Conservation (phyloP, 2,329 filamentous ascomycete species). For the Fusarium praegraminearum region DNA sequence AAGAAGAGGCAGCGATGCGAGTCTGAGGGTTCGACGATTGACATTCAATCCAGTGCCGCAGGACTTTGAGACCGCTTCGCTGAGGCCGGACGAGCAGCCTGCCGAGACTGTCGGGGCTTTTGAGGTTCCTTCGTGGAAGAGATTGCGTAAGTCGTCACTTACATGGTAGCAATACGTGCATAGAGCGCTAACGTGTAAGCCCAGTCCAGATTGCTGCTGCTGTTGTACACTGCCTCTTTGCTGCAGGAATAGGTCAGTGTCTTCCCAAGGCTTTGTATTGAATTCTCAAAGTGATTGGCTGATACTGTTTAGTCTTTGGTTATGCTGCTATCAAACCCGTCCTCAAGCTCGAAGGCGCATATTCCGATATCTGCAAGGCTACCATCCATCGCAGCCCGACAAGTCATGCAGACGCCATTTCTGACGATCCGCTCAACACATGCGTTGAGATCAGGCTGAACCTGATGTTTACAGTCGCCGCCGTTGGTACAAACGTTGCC, state of each 20-base stretch:
- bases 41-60: slow-evolving; percentile 68
- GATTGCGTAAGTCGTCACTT: slow-evolving; percentile 57
- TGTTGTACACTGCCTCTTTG: slow-evolving; percentile 70
- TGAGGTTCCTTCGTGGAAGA: slow-evolving; percentile 66
- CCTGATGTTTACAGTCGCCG: slow-evolving; percentile 92
- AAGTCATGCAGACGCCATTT: slow-evolving; percentile 20
- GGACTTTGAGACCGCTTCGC: slow-evolving; percentile 60
- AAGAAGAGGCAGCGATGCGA: slow-evolving; percentile 59
- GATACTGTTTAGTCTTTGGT: slow-evolving; percentile 70
- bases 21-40: slow-evolving; percentile 61
- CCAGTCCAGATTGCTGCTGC: slow-evolving; percentile 49
- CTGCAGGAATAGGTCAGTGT: slow-evolving; percentile 70
- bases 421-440: slow-evolving; percentile 50
- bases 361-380: slow-evolving; percentile 69
- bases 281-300: neutral
- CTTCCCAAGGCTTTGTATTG: neutral
- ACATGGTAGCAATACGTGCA: neutral
- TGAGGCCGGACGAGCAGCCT: slow-evolving; percentile 53
- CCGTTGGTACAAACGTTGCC: slow-evolving; percentile 87
- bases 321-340: slow-evolving; percentile 88
- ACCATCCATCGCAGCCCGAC: slow-evolving; percentile 18
- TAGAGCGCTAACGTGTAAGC: slow-evolving; percentile 11
- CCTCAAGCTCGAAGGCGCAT: slow-evolving; percentile 78
- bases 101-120: slow-evolving; percentile 65
- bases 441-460: slow-evolving; percentile 74